These are phyloP conservation scores for Volvox carteri DNA, from an alignment of 163 green algal genomes.

Conservation along the genomic window DNA sequence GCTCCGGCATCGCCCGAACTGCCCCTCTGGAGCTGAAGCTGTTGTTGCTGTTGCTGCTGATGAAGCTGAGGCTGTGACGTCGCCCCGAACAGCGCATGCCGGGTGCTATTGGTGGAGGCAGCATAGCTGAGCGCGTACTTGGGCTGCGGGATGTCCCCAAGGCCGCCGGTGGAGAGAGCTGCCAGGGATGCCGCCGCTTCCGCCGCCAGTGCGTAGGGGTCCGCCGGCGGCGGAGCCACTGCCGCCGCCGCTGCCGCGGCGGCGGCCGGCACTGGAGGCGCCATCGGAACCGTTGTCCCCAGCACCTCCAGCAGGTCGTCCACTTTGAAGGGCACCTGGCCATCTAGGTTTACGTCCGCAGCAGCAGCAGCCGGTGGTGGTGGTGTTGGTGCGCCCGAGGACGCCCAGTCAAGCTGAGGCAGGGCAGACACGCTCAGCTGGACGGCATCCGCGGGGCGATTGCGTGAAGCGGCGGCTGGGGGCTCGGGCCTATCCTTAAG, in stretches of 20 bases:
- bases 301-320: conserved; percentile 62
- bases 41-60: conserved; percentile 50
- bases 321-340: conserved; percentile 1
- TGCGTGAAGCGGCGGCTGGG: conserved; percentile 53
- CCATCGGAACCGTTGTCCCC: neutral
- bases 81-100: conserved; percentile 55
- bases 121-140: conserved; percentile 55
- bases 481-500: conserved; percentile 34
- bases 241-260: neutral
- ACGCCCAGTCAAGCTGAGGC: conserved; percentile 73
- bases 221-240: neutral
- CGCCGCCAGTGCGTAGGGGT: conserved; percentile 37
- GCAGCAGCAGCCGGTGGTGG: neutral
- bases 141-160: conserved; percentile 1
- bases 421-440: conserved; percentile 76
- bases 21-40: neutral
- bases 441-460: conserved; percentile 67
- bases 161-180: neutral
- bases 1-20: neutral
- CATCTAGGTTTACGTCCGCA: neutral
- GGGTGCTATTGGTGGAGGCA: conserved; percentile 7
- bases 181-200: neutral
- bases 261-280: neutral
- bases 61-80: neutral
- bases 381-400: neutral